Evolutionary conservation across 2,329 filamentous ascomycete species (phyloP), one percentile per base, ranked within the genome.

Genomic region (Elsinoe batatas): DNA sequence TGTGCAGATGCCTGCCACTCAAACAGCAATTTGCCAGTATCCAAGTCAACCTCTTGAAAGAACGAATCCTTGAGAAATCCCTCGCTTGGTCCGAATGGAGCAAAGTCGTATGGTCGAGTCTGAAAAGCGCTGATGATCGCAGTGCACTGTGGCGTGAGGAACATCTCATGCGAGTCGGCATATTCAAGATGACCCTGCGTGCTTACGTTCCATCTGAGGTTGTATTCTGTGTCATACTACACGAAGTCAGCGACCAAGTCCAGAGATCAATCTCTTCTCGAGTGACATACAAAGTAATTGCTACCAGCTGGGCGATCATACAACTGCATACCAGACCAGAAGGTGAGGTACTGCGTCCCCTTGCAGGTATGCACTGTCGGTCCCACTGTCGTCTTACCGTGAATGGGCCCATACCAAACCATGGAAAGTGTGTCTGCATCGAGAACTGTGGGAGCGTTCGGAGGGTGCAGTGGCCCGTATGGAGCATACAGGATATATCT

Each of bases 1-100:
- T 77, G 73, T 3, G 76, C 70, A 3, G 72, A 72, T 5, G 75
- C 73, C 32, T 69, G 68, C 75, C 75, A 78, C 60, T 74, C 64
- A 59, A 75, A 77, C 11, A 75, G 58, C 0, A 74, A 64, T 2
- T 71, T 62, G n/a, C 69, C 68, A 0, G 70, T 74, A 38, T 69
- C 70, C 37, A 76, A 68, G 54, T 75, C 68, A 22, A 77, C 61
- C 61, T 78, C 75, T 57, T 76, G 72, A 57, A 77, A 73, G 1
- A 70, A 56, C 12, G 69, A 59, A 71, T 70, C 71, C 70, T 74
- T 60, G 67, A 74, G 3, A 69, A 70, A 75, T 66, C 53, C 17
- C 62, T 53, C 46, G 38, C 65, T 50, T n/a, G 61, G 33, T 5
- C 56, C 53, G 38, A 50, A 59, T 5, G 54, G 59, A 3, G 55